Evolutionary conservation across 495 filamentous ascomycete species (phyloP).

Genomic region (Letharia columbiana): DNA sequence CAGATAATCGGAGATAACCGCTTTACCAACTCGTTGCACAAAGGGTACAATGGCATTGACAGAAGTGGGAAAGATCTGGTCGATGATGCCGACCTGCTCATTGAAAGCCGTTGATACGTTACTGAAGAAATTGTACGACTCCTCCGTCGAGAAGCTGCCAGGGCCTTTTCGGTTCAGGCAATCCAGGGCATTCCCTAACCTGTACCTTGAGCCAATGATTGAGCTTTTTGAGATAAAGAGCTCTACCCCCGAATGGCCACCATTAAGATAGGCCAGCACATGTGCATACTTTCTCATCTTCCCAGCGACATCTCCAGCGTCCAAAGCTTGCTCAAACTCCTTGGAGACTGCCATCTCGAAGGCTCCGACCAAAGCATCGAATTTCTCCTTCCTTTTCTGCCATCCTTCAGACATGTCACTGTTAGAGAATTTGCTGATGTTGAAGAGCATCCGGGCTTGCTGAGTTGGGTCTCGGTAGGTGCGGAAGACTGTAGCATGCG

Average conservation of each 20-base stretch:
- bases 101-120: conserved; percentile 64
- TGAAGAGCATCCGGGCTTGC: conserved; percentile 79
- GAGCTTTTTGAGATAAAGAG: conserved; percentile 82
- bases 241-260: conserved; percentile 67
- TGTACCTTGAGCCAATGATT: conserved; percentile 62
- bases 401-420: conserved; percentile 74
- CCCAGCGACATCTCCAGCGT: conserved; percentile 81
- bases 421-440: conserved; percentile 65
- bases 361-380: conserved; percentile 65
- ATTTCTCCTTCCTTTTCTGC: conserved; percentile 55
- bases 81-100: conserved; percentile 75
- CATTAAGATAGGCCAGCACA: conserved; percentile 75
- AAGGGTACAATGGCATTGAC: conserved; percentile 67
- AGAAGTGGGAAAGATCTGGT: conserved; percentile 73
- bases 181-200: conserved; percentile 69
- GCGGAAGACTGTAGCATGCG: conserved; percentile 74
- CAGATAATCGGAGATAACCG: conserved; percentile 78
- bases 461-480: conserved; percentile 79
- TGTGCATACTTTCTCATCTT: conserved; percentile 82
- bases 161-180: conserved; percentile 60
- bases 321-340: conserved; percentile 87
- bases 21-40: conserved; percentile 72
- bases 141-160: conserved; percentile 60
- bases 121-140: conserved; percentile 74
- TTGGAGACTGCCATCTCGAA: conserved; percentile 86